Base-by-base conservation (phyloP, 2,329 filamentous ascomycete species). In the Orbilia ellipsospora region DNA sequence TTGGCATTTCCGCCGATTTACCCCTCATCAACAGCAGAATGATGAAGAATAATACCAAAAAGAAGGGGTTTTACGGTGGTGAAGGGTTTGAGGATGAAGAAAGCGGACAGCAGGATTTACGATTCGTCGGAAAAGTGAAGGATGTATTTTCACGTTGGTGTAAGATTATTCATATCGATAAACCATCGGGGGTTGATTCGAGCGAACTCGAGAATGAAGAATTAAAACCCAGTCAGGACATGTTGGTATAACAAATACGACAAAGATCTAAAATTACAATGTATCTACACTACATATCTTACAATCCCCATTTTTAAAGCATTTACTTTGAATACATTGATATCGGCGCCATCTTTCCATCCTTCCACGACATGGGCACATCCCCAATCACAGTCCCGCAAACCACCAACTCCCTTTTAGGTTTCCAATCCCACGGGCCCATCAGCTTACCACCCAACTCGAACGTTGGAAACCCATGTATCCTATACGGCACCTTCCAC, bases 1-100 rank as follows among this genome's bases (percentile, higher is more conserved):
- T 75, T 31, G 72, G 72, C 3, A 56, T 65, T 2, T 40, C 31
- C 10, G 64, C 72, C 5, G 64, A 75, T 16, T 10, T 75, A 12
- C 72, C 72, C 23, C 51, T 75, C 23, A 57, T 75, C 13, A 75
- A 75, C 48, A 64, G 59, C 8, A 10, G 59, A 13, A 75, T 75
- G 72, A 75, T 75, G 72, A 63, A 56, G 45, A 75, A 75, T 23
- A 75, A 75, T 36, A 75, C 44, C 4, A 68, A 64, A 23, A 63
- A 66, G 36, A 73, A 73, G 45, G 68, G 60, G 1, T 73, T 66
- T 31, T 73, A 73, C 26, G 61, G 62, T 20, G 69, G 62, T 1
- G 69, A 73, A 51, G 68, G 68, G 20, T 73, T 73, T 26, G 68
- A 73, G n/a, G 55, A 73, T 16, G 72, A 65, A 15, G 48, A 55